Evolutionary conservation across 2,329 filamentous ascomycete genomes (phyloP).

Genomic region (Ceratocystis eucalypticola): DNA sequence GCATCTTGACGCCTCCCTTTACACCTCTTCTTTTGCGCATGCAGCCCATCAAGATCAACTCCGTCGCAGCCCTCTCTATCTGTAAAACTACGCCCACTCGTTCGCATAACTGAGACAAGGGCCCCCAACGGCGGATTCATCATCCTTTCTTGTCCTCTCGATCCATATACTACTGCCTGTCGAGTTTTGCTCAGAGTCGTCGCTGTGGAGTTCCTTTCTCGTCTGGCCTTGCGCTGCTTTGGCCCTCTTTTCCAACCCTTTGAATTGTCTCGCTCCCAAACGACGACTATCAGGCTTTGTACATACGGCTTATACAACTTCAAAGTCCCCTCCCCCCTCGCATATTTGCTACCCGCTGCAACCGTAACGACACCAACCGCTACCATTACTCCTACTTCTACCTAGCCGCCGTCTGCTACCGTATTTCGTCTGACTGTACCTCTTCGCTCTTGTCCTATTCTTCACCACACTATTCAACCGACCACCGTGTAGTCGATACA

Average conservation of each 20-base stretch:
- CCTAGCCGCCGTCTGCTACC: neutral
- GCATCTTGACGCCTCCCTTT: neutral
- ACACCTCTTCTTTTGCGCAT: constrained; percentile 4
- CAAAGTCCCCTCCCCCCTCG: neutral
- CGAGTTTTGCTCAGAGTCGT: neutral
- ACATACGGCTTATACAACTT: neutral
- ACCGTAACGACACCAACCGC: neutral
- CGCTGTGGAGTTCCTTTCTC: neutral
- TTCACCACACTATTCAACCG: neutral
- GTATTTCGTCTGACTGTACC: neutral
- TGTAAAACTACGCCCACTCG: neutral
- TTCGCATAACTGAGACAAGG: neutral
- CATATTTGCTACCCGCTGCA: neutral
- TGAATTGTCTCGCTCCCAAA: neutral
- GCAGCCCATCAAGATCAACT: neutral
- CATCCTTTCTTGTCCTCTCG: neutral
- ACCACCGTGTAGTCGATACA: neutral
- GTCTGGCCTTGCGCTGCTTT: neutral
- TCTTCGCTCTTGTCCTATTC: neutral
- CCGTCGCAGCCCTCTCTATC: neutral
- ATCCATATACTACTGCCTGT: neutral
- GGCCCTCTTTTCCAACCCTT: neutral
- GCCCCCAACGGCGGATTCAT: neutral
- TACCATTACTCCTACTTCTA: neutral
- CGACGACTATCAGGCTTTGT: neutral